Conservation (phyloP, 306 rosid species). For the Carpinus fangiana region DNA sequence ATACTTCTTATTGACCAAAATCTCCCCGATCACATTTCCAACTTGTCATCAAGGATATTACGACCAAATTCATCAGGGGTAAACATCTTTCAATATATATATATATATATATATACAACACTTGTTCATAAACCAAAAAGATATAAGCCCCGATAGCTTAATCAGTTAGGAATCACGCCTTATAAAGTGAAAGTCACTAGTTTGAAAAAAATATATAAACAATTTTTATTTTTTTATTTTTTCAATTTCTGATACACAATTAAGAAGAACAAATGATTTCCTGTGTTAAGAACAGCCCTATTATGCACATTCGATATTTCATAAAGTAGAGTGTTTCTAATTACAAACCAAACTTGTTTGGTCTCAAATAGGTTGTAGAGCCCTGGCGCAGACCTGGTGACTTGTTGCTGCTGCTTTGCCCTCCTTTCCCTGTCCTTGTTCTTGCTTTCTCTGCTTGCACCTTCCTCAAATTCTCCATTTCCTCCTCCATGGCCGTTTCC, state of each 20-base stretch:
- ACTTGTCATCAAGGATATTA: background rate
- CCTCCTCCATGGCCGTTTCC: slow-evolving; percentile 95
- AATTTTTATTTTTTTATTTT: too few species aligned
- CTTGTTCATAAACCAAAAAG: too few species aligned
- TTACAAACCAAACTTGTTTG: slow-evolving; percentile 80
- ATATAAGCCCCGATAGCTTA: too few species aligned
- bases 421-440: slow-evolving; percentile 58
- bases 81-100: too few species aligned
- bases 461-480: slow-evolving; percentile 91
- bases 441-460: slow-evolving; percentile 58
- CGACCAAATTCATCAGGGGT: too few species aligned
- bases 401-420: slow-evolving; percentile 72
- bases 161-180: too few species aligned
- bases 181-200: too few species aligned
- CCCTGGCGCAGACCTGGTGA: slow-evolving; percentile 79
- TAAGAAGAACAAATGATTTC: background rate
- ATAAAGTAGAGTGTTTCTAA: background rate
- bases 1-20: background rate
- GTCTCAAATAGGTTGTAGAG: slow-evolving; percentile 79
- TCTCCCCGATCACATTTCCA: background rate
- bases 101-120: too few species aligned
- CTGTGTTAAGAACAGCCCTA: background rate
- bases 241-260: background rate
- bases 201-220: too few species aligned
- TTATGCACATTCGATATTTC: background rate